Conservation (phyloP, 1,139 yeast genomes). For the Candida neerlandica region DNA sequence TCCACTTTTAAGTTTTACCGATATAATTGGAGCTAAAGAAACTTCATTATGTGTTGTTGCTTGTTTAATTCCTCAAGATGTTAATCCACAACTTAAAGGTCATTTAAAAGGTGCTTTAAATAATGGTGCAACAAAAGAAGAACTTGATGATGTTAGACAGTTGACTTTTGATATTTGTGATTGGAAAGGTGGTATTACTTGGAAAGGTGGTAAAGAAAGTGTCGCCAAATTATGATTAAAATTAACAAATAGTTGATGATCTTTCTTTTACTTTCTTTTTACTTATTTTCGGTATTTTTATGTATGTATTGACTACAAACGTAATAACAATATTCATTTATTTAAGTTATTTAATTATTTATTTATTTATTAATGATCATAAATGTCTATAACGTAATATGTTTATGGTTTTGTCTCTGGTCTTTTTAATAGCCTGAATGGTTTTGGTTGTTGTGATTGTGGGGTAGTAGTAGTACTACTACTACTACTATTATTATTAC, state of each 20-base stretch:
- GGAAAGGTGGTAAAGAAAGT: conserved; percentile 58
- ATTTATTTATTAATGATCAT: too few species aligned
- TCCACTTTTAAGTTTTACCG: conserved; percentile 70
- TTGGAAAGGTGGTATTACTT: conserved; percentile 62
- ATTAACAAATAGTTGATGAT: not conserved
- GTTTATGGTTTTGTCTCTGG: conserved; percentile 1
- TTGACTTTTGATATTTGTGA: conserved; percentile 66
- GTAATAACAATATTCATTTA: not conserved
- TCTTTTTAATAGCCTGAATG: conserved; percentile 1
- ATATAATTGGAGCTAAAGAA: conserved; percentile 63
- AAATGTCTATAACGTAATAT: not conserved
- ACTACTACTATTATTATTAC: not conserved
- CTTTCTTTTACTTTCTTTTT: too few species aligned
- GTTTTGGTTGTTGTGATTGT: too few species aligned
- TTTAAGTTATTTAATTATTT: too few species aligned
- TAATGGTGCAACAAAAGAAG: conserved; percentile 69
- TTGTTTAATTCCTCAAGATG: conserved; percentile 87
- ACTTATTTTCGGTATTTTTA: too few species aligned
- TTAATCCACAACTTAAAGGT: conserved; percentile 80
- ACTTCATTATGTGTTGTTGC: conserved; percentile 79
- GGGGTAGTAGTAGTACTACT: too few species aligned
- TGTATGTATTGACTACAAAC: too few species aligned
- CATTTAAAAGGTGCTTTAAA: conserved; percentile 85
- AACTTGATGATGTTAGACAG: conserved; percentile 58
- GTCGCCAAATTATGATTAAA: conserved; percentile 53